Conservation (phyloP, 2,329 filamentous ascomycete species). For the Chrysoporthe puriensis region DNA sequence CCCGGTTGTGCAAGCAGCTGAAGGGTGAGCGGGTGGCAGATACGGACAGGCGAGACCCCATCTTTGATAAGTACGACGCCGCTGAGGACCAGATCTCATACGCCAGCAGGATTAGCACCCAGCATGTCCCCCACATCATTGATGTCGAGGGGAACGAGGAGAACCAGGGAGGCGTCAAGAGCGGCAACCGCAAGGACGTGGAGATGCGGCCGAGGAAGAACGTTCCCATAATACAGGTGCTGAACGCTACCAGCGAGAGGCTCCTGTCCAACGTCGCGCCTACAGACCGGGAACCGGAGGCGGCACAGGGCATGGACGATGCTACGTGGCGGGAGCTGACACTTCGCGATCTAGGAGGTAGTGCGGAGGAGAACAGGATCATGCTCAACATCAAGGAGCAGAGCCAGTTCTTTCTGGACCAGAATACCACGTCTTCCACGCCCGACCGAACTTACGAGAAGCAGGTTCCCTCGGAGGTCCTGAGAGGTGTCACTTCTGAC, state of each 20-base stretch:
- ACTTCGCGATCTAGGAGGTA: slow-evolving; percentile 78
- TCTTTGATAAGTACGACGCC: slow-evolving; percentile 86
- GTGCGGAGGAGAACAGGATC: slow-evolving; percentile 75
- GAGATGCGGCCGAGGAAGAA: slow-evolving; percentile 86
- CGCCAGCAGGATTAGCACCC: slow-evolving; percentile 58
- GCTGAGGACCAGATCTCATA: slow-evolving; percentile 64
- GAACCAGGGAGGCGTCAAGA: slow-evolving; percentile 81
- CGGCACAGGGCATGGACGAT: slow-evolving; percentile 70
- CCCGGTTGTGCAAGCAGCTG: slow-evolving; percentile 85
- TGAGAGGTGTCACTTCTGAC: slow-evolving; percentile 66
- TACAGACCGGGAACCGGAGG: slow-evolving; percentile 70
- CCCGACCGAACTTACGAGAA: slow-evolving; percentile 62
- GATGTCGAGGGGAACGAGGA: slow-evolving; percentile 94
- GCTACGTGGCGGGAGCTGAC: slow-evolving; percentile 74
- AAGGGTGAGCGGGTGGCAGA: slow-evolving; percentile 86
- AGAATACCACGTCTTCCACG: slow-evolving; percentile 50
- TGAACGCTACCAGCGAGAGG: slow-evolving; percentile 92
- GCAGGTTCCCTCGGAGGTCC: slow-evolving; percentile 70
- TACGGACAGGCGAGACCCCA: slow-evolving; percentile 72
- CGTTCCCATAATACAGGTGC: slow-evolving; percentile 83
- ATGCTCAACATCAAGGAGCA: slow-evolving; percentile 88
- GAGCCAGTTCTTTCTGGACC: slow-evolving; percentile 75
- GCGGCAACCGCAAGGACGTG: slow-evolving; percentile 83
- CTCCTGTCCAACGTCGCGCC: slow-evolving; percentile 87
- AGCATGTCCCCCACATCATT: slow-evolving; percentile 84